Conservation (phyloP, 129 eudicot species). For the Deinandra increscens region DNA sequence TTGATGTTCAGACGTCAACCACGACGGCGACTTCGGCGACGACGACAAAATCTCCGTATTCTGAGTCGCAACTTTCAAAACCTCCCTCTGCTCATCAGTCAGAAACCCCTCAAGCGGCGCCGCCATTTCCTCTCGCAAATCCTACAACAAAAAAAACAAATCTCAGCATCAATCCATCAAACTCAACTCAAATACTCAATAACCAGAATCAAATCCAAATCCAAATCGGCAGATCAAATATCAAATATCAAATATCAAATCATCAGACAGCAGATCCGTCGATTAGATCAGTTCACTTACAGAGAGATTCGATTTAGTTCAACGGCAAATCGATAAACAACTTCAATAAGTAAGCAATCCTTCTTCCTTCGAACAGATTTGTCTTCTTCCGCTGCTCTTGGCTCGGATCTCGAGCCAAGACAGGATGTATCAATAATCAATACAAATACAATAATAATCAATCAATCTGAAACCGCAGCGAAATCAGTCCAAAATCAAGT, state of each 20-base stretch:
- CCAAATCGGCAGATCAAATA: background rate
- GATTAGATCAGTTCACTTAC: constrained; percentile 23
- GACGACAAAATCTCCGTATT: constrained; percentile 58
- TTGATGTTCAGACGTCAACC: constrained; percentile 44
- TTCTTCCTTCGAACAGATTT: constrained; percentile 19
- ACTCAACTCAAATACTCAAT: background rate
- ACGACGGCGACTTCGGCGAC: constrained; percentile 59
- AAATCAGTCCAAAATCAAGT: constrained; percentile 9
- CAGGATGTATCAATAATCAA: constrained; percentile 29
- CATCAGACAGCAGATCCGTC: background rate
- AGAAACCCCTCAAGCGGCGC: constrained; percentile 65
- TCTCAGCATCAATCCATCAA: constrained; percentile 18
- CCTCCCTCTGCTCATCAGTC: constrained; percentile 82
- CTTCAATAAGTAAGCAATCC: background rate
- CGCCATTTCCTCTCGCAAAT: constrained; percentile 50
- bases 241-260: no score
- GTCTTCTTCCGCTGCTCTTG: constrained; percentile 52
- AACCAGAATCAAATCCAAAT: background rate
- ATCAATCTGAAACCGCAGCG: constrained; percentile 35
- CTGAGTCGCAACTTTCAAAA: constrained; percentile 53
- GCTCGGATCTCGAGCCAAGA: constrained; percentile 90
- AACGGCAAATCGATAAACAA: no score
- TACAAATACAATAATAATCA: no score
- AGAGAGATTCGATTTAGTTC: no score
- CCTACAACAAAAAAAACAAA: constrained; percentile 26